Percentiles rank a stretch among this genome's conserved stretches.
Evolutionary conservation across 805 yeast genomes (phyloP).

Genomic region (Ogataea trehalophila): DNA sequence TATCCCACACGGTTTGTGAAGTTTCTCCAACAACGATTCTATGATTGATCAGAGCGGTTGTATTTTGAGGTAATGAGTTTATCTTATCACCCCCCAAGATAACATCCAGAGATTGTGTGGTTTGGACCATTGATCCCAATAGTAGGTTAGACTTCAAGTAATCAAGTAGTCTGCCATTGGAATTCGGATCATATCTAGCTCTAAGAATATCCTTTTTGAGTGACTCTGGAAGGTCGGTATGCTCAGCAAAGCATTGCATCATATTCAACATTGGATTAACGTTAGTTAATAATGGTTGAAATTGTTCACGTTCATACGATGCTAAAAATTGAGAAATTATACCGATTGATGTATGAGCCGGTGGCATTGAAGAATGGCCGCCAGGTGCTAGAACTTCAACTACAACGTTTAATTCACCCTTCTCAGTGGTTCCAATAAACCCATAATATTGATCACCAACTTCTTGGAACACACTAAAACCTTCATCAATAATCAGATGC

Average conservation of each 20-base stretch:
- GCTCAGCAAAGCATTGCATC: conserved; percentile 58
- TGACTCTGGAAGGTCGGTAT: conserved; percentile 29
- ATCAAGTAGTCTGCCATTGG: conserved; percentile 33
- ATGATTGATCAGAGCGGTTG: conserved; percentile 49
- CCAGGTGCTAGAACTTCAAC: conserved; percentile 58
- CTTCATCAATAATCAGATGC: conserved; percentile 64
- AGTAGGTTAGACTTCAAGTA: conserved; percentile 20
- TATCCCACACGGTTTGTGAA: conserved; percentile 37
- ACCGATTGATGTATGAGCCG: conserved; percentile 74
- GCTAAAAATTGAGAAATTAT: conserved; percentile 53
- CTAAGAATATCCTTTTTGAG: conserved; percentile 29
- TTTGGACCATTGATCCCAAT: conserved; percentile 41
- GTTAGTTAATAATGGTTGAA: conserved; percentile 38
- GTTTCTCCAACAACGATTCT: conserved; percentile 58
- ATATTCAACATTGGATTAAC: conserved; percentile 54
- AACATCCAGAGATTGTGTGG: conserved; percentile 63
- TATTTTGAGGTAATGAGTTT: conserved; percentile 68
- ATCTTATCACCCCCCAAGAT: conserved; percentile 66
- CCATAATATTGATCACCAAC: conserved; percentile 46
- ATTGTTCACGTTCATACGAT: conserved; percentile 52
- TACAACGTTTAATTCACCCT: conserved; percentile 44
- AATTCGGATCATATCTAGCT: conserved; percentile 31
- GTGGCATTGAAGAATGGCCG: conserved; percentile 80
- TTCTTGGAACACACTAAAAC: conserved; percentile 39
- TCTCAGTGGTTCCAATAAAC: conserved; percentile 55